Evolutionary conservation across 768 basidiomycete species (phyloP).

Genomic region (Suillus subaureus): DNA sequence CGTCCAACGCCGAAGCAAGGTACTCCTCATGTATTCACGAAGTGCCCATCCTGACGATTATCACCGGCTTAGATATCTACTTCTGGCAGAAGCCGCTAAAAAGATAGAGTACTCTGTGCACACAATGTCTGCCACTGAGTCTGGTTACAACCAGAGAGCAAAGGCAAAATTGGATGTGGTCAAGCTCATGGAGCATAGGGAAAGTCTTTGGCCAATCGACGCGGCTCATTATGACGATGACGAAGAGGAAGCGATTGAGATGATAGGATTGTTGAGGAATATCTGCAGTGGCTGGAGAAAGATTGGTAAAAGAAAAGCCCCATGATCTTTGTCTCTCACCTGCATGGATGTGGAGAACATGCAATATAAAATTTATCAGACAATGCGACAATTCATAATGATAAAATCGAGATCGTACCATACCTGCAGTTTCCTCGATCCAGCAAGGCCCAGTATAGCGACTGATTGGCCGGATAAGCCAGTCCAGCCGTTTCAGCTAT

Average conservation of each 20-base stretch:
- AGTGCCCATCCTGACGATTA: neutral
- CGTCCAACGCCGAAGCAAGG: constrained; percentile 26
- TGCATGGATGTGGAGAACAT: neutral
- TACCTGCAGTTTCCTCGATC: too few relatives aligned
- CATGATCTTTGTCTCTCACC: neutral
- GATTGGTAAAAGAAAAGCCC: neutral
- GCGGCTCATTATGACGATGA: constrained; percentile 36
- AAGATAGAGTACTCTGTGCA: constrained; percentile 51
- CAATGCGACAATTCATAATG: too few relatives aligned
- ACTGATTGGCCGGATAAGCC: too few relatives aligned
- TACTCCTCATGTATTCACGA: constrained; percentile 3
- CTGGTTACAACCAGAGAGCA: constrained; percentile 50
- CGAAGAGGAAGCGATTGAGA: constrained; percentile 33
- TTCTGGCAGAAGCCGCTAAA: constrained; percentile 45
- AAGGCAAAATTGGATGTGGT: constrained; percentile 37
- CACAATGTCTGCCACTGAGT: constrained; percentile 50
- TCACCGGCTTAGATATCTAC: constrained; percentile 35
- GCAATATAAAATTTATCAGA: too few relatives aligned
- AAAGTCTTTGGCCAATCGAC: constrained; percentile 27
- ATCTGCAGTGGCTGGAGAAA: constrained; percentile 6
- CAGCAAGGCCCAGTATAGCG: too few relatives aligned
- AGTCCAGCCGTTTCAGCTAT: too few relatives aligned
- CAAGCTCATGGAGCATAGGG: constrained; percentile 23
- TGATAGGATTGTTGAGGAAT: constrained; percentile 1
- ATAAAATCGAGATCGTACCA: too few relatives aligned